phyloP scores from a whole-genome alignment of 1,139 yeast genomes.

The Suhomyces bokatorum region DNA sequence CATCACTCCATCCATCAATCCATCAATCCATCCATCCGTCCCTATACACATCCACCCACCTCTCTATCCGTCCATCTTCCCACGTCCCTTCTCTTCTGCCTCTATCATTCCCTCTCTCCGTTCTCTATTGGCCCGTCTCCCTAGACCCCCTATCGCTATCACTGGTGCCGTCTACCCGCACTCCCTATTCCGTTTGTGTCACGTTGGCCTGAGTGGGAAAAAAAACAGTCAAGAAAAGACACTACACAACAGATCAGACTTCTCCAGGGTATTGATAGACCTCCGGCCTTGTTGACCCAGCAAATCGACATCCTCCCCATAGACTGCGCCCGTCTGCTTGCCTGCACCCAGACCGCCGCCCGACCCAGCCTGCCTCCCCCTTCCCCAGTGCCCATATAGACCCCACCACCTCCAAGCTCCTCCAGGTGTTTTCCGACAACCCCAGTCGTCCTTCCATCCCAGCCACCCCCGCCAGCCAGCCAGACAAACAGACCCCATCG shows the following conservation, averaged over 20 bases:
- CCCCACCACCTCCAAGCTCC: neutral
- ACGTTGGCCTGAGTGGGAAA: slow-evolving; percentile 9
- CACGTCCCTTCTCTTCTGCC: neutral
- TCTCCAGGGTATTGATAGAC: slow-evolving; percentile 6
- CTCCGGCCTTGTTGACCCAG: slow-evolving; percentile 3
- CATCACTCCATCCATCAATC: neutral
- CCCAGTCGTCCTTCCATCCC: neutral
- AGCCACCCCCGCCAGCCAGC: no score
- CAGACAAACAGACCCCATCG: no score
- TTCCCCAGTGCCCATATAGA: no score
- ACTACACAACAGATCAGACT: slow-evolving; percentile 11
- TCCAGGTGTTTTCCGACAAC: slow-evolving; percentile 4
- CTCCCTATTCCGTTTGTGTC: slow-evolving; percentile 12
- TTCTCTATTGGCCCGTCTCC: neutral
- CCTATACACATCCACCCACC: neutral
- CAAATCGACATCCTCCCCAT: neutral
- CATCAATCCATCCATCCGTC: neutral
- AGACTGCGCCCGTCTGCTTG: slow-evolving; percentile 4
- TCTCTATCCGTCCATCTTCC: neutral
- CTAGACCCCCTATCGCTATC: slow-evolving; percentile 4
- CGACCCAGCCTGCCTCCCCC: neutral
- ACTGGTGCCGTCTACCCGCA: slow-evolving; percentile 9
- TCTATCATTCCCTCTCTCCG: neutral
- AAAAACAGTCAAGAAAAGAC: slow-evolving; percentile 13
- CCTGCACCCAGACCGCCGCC: neutral